Base-by-base conservation (phyloP, 768 basidiomycete genomes). In the Psilocybe cyanescens region DNA sequence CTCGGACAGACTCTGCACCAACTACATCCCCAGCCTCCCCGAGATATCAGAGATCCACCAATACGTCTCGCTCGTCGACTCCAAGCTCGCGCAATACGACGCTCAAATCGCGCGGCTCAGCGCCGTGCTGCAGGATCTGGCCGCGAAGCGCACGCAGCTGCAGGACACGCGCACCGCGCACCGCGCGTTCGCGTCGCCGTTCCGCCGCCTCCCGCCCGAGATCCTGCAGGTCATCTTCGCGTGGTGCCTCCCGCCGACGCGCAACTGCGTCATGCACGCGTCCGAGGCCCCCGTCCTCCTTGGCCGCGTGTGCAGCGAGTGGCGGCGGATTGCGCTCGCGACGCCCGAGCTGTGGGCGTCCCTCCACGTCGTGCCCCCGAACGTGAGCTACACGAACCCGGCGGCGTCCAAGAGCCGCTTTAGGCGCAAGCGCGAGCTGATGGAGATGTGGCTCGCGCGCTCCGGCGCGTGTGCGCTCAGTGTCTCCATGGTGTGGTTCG, bases 261-360 rank as follows among this genome's bases (percentile, higher is more conserved):
- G 69, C 19, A 71, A 71, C 58, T 67, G 68, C n/a, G 72, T 71
- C 12, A 73, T 73, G 69, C 69, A 71, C 57, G 64, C 64, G 9
- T 66, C 67, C 3, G 71, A 72, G 54, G 70, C 71, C 8, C 72
- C 70, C 1, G 59, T 71, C 11, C 68, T 72, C 11, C 65, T 72
- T 17, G 72, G 71, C 17, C 68, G 71, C 24, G 64, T 71, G 31
- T 74, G 71, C 64, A 70, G 71, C 64, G 62, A 68, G 47, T 73
- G 72, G 72, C 63, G 70, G 16, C 64, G 66, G 19, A 64, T 70
- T 31, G 64, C 69, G 4, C 58, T 71, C 24, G 61, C 58, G 24
- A 73, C 70, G 3, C 69, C 69, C 1, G 67, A 67, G 59, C 48
- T 73, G n/a, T 73, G 70, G 72, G 58, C 69, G 16, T 65, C 65